A percentile compares a stretch with the other conserved stretches of the same genome.
Conservation (phyloP, 306 rosid species). For the Rosa multiflora region DNA sequence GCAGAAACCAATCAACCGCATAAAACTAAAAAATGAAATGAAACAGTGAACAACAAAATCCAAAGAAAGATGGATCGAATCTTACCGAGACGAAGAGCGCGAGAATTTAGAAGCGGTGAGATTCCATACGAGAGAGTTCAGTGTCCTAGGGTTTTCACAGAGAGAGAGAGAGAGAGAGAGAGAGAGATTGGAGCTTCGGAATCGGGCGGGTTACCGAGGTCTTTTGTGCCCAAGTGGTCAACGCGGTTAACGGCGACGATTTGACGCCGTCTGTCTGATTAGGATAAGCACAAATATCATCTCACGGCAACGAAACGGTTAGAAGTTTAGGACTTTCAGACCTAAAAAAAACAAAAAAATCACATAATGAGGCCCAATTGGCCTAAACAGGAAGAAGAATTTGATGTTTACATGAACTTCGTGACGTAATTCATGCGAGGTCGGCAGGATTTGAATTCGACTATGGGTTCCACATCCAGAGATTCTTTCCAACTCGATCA, state of each 20-base stretch:
- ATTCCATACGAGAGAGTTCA: not conserved
- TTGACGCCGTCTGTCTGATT: not conserved
- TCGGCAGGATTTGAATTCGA: too few relatives aligned
- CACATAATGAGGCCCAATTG: too few relatives aligned
- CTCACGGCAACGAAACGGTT: not conserved
- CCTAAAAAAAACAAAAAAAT: too few relatives aligned
- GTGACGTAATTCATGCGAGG: too few relatives aligned
- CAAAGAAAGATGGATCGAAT: slow-evolving; percentile 13
- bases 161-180: slow-evolving; percentile 4
- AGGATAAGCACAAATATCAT: not conserved
- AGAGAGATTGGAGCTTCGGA: slow-evolving; percentile 16
- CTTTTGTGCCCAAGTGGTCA: slow-evolving; percentile 28
- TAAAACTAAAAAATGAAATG: not conserved
- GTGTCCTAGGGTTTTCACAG: slow-evolving; percentile 51
- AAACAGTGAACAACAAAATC: not conserved
- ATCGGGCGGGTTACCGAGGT: slow-evolving; percentile 20
- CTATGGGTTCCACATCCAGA: too few relatives aligned
- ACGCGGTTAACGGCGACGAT: slow-evolving; percentile 12
- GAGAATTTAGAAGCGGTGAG: slow-evolving; percentile 13
- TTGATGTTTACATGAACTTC: too few relatives aligned
- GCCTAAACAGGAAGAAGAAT: too few relatives aligned
- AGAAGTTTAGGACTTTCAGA: too few relatives aligned
- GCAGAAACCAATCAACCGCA: not conserved
- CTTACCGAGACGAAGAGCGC: slow-evolving; percentile 36
- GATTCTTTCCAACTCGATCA: too few relatives aligned